These are phyloP conservation scores for Saccharomyces jurei DNA, from an alignment of 805 yeast species.

Conservation along the genomic window DNA sequence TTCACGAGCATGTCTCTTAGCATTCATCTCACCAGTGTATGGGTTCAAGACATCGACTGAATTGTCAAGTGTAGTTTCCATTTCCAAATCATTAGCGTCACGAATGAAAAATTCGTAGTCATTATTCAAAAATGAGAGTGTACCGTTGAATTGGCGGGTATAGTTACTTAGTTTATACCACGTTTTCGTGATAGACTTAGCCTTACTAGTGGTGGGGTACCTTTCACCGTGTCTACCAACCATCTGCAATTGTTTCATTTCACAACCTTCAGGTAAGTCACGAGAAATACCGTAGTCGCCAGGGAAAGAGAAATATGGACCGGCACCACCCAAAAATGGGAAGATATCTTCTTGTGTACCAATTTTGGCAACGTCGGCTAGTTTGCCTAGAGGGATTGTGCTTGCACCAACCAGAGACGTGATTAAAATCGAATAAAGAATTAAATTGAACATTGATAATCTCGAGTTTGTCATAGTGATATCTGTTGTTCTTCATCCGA, in stretches of 20 bases:
- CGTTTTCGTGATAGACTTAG: conserved; percentile 30
- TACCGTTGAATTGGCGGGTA: conserved; percentile 38
- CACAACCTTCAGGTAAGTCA: conserved; percentile 41
- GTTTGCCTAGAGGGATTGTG: not conserved
- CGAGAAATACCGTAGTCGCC: conserved; percentile 47
- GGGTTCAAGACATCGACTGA: conserved; percentile 22
- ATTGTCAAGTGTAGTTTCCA: conserved; percentile 29
- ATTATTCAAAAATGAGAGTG: conserved; percentile 45
- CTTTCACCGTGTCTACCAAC: conserved; percentile 77
- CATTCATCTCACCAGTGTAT: conserved; percentile 42
- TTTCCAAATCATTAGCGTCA: conserved; percentile 4
- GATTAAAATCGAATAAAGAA: not conserved
- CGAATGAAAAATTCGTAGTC: conserved; percentile 37
- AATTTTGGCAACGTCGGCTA: conserved; percentile 5
- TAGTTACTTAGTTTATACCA: conserved; percentile 13
- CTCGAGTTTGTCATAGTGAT: not conserved
- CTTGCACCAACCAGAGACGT: not conserved
- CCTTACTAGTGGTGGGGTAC: conserved; percentile 46
- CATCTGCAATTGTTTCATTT: conserved; percentile 59
- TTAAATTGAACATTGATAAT: not conserved
- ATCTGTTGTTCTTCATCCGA: not conserved
- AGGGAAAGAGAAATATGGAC: conserved; percentile 44
- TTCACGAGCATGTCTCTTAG: conserved; percentile 37
- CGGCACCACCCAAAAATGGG: conserved; percentile 46
- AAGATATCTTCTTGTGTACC: conserved; percentile 32